Evolutionary conservation across 73 alveolate species (phyloP).

Genomic region (Paramecium bursaria): DNA sequence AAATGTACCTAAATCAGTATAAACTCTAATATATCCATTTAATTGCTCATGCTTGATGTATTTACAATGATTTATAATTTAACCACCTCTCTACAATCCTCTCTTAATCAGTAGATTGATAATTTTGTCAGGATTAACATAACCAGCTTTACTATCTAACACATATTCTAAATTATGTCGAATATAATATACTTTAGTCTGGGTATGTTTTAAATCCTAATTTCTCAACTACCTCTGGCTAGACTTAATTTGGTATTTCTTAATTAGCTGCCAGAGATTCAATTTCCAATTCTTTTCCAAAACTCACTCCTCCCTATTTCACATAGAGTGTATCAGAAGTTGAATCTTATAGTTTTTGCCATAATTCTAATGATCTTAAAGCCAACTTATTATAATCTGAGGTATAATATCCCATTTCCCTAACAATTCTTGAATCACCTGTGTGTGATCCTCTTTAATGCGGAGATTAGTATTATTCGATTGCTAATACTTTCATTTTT

Average conservation of each 20-base stretch:
- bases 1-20: conserved; percentile 39
- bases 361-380: conserved; percentile 21
- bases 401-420: conserved; percentile 29
- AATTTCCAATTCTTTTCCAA: conserved; percentile 2
- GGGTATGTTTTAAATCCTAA: too few relatives aligned
- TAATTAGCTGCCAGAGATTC: too few relatives aligned
- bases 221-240: too few relatives aligned
- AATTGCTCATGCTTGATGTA: background rate
- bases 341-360: conserved; percentile 27
- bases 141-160: conserved; percentile 16
- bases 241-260: background rate
- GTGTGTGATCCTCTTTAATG: conserved; percentile 31
- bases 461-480: conserved; percentile 17
- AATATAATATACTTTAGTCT: too few relatives aligned
- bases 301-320: conserved; percentile 32
- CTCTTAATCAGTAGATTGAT: background rate
- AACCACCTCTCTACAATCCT: conserved; percentile 27
- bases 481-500: conserved; percentile 42
- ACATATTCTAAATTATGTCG: too few relatives aligned
- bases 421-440: conserved; percentile 52
- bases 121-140: conserved; percentile 35
- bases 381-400: conserved; percentile 10
- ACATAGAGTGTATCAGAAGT: conserved; percentile 11
- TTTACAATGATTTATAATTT: conserved; percentile 7
- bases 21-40: conserved; percentile 1